A percentile compares a stretch with the other conserved stretches of the same genome.
These are phyloP conservation scores for Vitellaria paradoxa DNA, from an alignment of 179 eudicot genomes.

Conservation along the genomic window DNA sequence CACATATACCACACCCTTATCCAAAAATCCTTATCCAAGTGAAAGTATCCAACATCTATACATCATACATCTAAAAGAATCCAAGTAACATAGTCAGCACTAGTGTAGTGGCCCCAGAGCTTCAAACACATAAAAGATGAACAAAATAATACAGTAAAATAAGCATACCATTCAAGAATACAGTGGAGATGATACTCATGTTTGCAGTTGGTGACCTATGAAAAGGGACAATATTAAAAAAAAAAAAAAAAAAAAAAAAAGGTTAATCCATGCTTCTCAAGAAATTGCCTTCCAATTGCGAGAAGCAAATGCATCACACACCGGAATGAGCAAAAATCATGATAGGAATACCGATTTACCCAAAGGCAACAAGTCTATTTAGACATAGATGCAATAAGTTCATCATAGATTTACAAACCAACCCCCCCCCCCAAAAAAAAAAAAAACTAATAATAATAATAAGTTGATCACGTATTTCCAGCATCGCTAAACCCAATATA, in stretches of 20 bases:
- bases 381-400: neutral
- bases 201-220: constrained; percentile 74
- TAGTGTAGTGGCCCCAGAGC: neutral
- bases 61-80: too few relatives aligned
- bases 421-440: too few relatives aligned
- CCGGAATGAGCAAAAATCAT: neutral
- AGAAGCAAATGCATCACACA: neutral
- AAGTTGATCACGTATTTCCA: too few relatives aligned
- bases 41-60: too few relatives aligned
- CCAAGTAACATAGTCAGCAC: too few relatives aligned
- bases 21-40: too few relatives aligned
- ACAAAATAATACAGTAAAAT: neutral
- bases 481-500: neutral
- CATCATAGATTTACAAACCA: neutral
- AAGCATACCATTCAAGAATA: constrained; percentile 72
- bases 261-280: neutral
- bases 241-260: too few relatives aligned
- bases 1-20: too few relatives aligned
- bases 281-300: neutral
- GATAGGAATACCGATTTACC: neutral
- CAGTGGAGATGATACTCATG: constrained; percentile 94
- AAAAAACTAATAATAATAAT: too few relatives aligned
- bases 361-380: neutral
- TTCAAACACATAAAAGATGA: neutral
- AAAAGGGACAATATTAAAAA: neutral